Evolutionary conservation across 169 alveolate species (phyloP), one percentile per base, ranked within the genome.

Genomic region (Plasmodium cynomolgi): DNA sequence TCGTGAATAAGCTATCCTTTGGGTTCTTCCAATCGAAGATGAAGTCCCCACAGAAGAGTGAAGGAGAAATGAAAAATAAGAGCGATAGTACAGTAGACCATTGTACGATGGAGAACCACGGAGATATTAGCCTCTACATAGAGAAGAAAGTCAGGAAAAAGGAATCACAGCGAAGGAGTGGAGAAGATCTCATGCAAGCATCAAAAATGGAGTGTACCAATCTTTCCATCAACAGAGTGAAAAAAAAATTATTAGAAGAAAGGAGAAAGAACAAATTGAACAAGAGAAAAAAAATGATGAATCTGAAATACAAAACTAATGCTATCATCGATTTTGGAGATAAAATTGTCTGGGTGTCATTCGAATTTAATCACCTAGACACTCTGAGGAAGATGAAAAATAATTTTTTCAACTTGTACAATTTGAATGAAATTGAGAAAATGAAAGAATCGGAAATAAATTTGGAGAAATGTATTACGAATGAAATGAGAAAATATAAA

Each of bases 261-360:
- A 44, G n/a, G 23, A 26, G 44, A 26, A 56, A 47, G 56, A 86
- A 11, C 23, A 47, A 33, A 77, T 23, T 37, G 26, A 44, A 29
- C 23, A 75, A 86, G 23, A 1, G 23, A 26, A 84, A 44, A 56
- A 56, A 77, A 56, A 31, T 13, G 23, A 74, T 39, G 50, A 77
- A 77, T 20, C 44, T 86, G 39, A 86, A 77, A 37, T 90, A 90
- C 26, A 90, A 81, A 90, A 80, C 94, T n/a, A 90, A 81, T 81
- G 94, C 91, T 37, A 90, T 90, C 0, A 81, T 90, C 23, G 94
- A 90, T 31, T 68, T 90, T 41, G 91, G 94, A 39, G 83, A 81
- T 37, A 79, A 81, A 74, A 81, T 81, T 44, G 94, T 90, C 15
- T 90, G 94, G 94, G 77, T 81, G n/a, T 80, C 94, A 0, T 58